Conservation (phyloP, 805 yeast species). For the Alloascoidea africana region DNA sequence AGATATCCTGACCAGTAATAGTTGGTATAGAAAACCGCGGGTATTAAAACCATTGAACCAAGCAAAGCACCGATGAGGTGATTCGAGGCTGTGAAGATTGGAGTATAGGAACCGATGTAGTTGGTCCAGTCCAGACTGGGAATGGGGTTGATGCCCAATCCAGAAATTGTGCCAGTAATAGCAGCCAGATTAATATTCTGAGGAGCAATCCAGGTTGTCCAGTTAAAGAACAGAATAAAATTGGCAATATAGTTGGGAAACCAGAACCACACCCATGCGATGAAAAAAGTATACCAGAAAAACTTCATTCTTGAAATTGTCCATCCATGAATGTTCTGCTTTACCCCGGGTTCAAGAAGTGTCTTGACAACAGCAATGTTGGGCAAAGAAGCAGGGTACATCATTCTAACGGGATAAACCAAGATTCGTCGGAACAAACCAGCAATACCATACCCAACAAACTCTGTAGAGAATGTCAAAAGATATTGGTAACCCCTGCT, state of each 20-base stretch:
- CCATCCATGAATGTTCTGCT: conserved; percentile 29
- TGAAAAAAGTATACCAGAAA: conserved; percentile 22
- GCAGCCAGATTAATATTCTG: conserved; percentile 43
- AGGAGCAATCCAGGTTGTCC: conserved; percentile 33
- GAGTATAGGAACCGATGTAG: conserved; percentile 17
- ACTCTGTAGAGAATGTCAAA: conserved; percentile 40
- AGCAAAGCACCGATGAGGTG: conserved; percentile 8
- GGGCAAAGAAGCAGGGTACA: conserved; percentile 53
- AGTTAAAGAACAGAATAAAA: conserved; percentile 34
- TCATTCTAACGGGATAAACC: conserved; percentile 42
- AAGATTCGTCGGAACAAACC: conserved; percentile 43
- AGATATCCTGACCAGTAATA: conserved; percentile 32
- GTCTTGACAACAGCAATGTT: conserved; percentile 40
- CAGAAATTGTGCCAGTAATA: conserved; percentile 36
- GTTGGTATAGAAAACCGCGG: conserved; percentile 27
- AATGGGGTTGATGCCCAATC: conserved; percentile 29
- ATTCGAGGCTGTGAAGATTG: conserved; percentile 11
- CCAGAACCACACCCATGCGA: conserved; percentile 35
- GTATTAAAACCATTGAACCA: conserved; percentile 20
- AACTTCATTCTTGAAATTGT: conserved; percentile 28
- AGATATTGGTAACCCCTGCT: conserved; percentile 37
- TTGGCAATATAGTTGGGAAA: conserved; percentile 30
- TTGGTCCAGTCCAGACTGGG: conserved; percentile 28
- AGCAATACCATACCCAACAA: conserved; percentile 51
- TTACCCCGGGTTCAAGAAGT: conserved; percentile 25